Percentiles rank a stretch among this genome's conserved stretches.
phyloP scores from a whole-genome alignment of 108 stramenopile genomes.

The Cyclotella cryptica region DNA sequence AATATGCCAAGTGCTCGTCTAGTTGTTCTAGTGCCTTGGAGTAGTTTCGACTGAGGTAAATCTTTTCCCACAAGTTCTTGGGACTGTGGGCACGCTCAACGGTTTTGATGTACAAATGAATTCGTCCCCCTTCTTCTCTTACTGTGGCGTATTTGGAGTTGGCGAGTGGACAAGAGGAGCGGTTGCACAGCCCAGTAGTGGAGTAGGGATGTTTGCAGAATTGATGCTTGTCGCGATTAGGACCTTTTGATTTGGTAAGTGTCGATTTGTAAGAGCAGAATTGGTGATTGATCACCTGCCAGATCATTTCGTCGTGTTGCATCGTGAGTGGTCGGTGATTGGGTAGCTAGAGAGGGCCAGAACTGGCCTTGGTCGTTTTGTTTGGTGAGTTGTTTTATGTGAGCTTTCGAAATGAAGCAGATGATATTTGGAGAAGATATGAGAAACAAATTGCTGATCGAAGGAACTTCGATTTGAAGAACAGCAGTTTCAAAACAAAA shows the following conservation, averaged over 20 bases:
- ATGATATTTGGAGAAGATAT: too few relatives aligned
- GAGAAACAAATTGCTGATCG: too few relatives aligned
- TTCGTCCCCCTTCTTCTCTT: slow-evolving; percentile 92
- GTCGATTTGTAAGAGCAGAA: slow-evolving; percentile 97
- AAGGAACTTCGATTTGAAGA: too few relatives aligned
- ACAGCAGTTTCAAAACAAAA: too few relatives aligned
- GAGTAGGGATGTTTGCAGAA: slow-evolving; percentile 98
- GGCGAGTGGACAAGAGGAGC: slow-evolving; percentile 94
- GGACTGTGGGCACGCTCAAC: slow-evolving; percentile 97
- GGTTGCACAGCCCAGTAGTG: slow-evolving; percentile 97
- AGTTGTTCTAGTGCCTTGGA: slow-evolving; percentile 90
- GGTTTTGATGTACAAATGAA: slow-evolving; percentile 96
- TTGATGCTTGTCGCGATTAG: slow-evolving; percentile 86
- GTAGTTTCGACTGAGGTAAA: slow-evolving; percentile 92
- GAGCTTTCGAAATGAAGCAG: too few relatives aligned
- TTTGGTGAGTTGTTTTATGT: too few relatives aligned
- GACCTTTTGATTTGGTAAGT: slow-evolving; percentile 64
- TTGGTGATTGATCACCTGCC: slow-evolving; percentile 97
- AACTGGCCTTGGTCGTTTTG: too few relatives aligned
- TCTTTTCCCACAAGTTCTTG: slow-evolving; percentile 98
- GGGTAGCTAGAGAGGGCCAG: not conserved
- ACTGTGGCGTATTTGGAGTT: slow-evolving; percentile 98
- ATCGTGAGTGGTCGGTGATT: slow-evolving; percentile 44
- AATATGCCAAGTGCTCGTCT: slow-evolving; percentile 94
- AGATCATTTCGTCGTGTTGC: slow-evolving; percentile 98